A percentile compares a stretch with the other conserved stretches of the same genome.
phyloP scores from a whole-genome alignment of 1,284 basidiomycete species.

The Xerocomus minutiporus region DNA sequence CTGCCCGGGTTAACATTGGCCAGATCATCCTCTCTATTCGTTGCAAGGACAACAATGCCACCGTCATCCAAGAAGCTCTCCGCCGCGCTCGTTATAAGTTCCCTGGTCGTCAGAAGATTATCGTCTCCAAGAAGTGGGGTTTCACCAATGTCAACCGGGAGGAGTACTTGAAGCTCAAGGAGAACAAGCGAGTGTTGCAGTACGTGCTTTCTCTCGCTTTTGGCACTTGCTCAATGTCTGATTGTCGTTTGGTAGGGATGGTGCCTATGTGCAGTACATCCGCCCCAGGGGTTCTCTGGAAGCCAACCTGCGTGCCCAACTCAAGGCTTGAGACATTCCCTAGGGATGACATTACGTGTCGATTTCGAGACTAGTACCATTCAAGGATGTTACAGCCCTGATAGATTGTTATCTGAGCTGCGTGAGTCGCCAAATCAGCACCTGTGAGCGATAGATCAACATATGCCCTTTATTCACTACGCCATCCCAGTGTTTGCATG shows the following conservation, averaged over 20 bases:
- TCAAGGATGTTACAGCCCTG: conserved; percentile 18
- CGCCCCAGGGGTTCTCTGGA: conserved; percentile 82
- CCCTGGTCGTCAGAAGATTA: conserved; percentile 99
- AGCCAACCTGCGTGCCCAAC: conserved; percentile 79
- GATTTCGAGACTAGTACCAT: conserved; percentile 20
- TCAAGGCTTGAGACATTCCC: conserved; percentile 50
- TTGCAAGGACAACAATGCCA: conserved; percentile 83
- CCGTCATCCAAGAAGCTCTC: conserved; percentile 94
- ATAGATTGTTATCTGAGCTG: not conserved
- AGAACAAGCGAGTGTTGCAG: conserved; percentile 84
- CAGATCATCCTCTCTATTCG: conserved; percentile 97
- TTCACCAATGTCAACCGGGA: conserved; percentile 94
- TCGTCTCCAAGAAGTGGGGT: conserved; percentile 96
- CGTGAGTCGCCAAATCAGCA: conserved; percentile 8
- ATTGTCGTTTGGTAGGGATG: conserved; percentile 51
- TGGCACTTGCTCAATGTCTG: not conserved
- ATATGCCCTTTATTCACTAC: conserved; percentile 71
- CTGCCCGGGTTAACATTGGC: conserved; percentile 94
- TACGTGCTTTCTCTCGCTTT: conserved; percentile 39
- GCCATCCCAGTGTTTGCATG: conserved; percentile 47
- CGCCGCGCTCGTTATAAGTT: conserved; percentile 99
- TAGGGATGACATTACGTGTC: conserved; percentile 3
- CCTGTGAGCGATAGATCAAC: not conserved
- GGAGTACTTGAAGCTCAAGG: conserved; percentile 87
- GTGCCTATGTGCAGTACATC: conserved; percentile 87